Evolutionary conservation across 2,329 filamentous ascomycete genomes (phyloP).

Genomic region (Ampelomyces quisqualis): DNA sequence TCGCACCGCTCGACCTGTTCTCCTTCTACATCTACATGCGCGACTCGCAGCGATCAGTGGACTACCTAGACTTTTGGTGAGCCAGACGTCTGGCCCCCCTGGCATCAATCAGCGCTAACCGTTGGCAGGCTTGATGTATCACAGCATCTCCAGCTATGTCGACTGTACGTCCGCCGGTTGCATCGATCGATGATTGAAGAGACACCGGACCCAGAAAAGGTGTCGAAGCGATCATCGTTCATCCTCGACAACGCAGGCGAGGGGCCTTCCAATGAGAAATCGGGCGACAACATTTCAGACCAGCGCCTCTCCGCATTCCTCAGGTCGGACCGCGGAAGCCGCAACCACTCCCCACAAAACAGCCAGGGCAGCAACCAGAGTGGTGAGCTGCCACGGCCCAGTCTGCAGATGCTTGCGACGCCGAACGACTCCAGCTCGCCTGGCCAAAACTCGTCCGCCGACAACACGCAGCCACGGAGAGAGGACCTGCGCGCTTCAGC

Average conservation of each 20-base stretch:
- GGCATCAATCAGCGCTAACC: constrained; percentile 22
- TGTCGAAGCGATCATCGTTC: constrained; percentile 81
- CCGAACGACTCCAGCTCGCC: constrained; percentile 58
- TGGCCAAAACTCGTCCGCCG: constrained; percentile 37
- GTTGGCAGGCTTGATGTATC: constrained; percentile 91
- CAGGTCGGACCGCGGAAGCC: constrained; percentile 57
- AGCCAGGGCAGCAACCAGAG: constrained; percentile 56
- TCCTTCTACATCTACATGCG: constrained; percentile 99
- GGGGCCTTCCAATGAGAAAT: constrained; percentile 63
- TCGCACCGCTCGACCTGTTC: constrained; percentile 93
- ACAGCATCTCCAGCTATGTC: constrained; percentile 96
- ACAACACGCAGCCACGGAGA: constrained; percentile 47
- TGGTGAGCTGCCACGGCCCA: constrained; percentile 56
- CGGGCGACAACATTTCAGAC: constrained; percentile 66
- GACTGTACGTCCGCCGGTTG: constrained; percentile 94
- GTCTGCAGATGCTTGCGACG: constrained; percentile 68
- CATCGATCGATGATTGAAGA: constrained; percentile 89
- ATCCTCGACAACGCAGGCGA: constrained; percentile 68
- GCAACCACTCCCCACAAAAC: constrained; percentile 51
- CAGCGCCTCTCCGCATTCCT: constrained; percentile 90
- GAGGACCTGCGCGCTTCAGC: constrained; percentile 90
- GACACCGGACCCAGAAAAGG: constrained; percentile 85
- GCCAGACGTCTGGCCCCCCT: constrained; percentile 27
- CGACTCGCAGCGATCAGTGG: constrained; percentile 95
- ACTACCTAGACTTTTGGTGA: constrained; percentile 98